Evolutionary conservation across 345 rosid genomes (phyloP).

Genomic region (Citropsis articulata): DNA sequence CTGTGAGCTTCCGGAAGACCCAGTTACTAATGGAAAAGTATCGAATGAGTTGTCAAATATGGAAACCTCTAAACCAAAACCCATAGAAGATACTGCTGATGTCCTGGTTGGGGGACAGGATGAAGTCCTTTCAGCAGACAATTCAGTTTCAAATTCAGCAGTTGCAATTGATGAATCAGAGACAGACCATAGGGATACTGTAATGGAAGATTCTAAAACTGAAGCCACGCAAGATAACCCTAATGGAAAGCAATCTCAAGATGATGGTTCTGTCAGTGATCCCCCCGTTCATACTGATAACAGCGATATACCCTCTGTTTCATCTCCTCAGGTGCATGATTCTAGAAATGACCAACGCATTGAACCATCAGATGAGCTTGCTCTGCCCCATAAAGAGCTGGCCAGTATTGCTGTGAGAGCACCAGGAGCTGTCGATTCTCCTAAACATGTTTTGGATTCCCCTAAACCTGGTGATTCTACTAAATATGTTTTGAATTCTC

Average conservation of each 20-base stretch:
- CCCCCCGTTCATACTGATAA: constrained; percentile 18
- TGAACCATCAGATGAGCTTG: constrained; percentile 21
- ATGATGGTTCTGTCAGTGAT: constrained; percentile 12
- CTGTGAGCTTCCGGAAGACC: constrained; percentile 9
- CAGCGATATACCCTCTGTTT: constrained; percentile 8
- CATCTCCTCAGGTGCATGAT: constrained; percentile 2
- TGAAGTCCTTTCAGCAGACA: constrained; percentile 14
- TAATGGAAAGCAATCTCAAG: constrained; percentile 21
- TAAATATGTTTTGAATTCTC: constrained; percentile 15
- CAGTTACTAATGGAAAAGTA: constrained; percentile 18
- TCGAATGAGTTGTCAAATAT: constrained; percentile 8
- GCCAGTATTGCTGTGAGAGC: constrained; percentile 22
- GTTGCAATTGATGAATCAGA: constrained; percentile 19
- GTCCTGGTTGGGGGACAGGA: constrained; percentile 11
- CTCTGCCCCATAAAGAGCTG: constrained; percentile 36
- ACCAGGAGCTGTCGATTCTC: constrained; percentile 21
- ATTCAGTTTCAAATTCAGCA: constrained; percentile 20
- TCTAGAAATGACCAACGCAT: constrained; percentile 10
- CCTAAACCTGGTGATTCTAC: constrained; percentile 8
- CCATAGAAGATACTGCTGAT: constrained; percentile 10
- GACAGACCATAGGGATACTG: constrained; percentile 4
- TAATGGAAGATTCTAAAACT: constrained; percentile 18
- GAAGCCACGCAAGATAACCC: constrained; percentile 12
- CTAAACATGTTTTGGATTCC: constrained; percentile 21
- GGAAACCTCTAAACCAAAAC: constrained; percentile 17